Base-by-base conservation (phyloP, 1,284 basidiomycete species). In the Heterobasidion annosum region DNA sequence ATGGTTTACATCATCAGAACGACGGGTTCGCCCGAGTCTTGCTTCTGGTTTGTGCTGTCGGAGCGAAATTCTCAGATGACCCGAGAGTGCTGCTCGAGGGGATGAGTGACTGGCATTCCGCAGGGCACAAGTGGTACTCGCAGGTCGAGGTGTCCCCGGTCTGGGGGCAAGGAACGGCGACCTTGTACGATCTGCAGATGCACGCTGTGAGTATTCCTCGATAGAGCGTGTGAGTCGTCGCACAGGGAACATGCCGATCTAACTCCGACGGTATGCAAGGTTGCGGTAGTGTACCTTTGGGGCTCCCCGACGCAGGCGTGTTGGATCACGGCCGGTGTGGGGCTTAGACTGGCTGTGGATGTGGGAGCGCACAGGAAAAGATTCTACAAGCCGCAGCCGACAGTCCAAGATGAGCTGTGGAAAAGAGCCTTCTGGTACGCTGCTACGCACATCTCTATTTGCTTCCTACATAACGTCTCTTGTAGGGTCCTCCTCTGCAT, bases 81-180 rank as follows among this genome's bases (percentile, higher is more conserved):
- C 75, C 74, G 0, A 71, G 87, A 6, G 81, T 87, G 0, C 64
- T 80, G 56, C 66, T 75, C 12, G 75, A 79, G 10, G 74, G 64
- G 9, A 32, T 10, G 45, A 47, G 10, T 9, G 67, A 66, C 15
- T 63, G 63, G 52, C 79, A 81, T 57, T 85, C 85, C 0, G 73
- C 77, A 0, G 90, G 90, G 2, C 91, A 88, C 88, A 82, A 80
- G 59, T 92, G 78, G 70, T 85, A 89, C 59, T 72, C 80, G 35
- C 83, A 87, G 54, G 76, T 89, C 0, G 73, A 83, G 57, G 59
- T 77, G 12, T 62, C 79, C 55, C 73, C 76, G 34, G 74, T 74
- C 56, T 71, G 71, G 2, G 66, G 81, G 50, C 66, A 83, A 44
- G 69, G 74, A 15, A 78, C 81, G 0, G 79, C 86, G 3, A 77